Percentiles rank a stretch among this genome's conserved stretches.
Conservation (phyloP, 2,329 filamentous ascomycete genomes). For the Penicillium sp. region DNA sequence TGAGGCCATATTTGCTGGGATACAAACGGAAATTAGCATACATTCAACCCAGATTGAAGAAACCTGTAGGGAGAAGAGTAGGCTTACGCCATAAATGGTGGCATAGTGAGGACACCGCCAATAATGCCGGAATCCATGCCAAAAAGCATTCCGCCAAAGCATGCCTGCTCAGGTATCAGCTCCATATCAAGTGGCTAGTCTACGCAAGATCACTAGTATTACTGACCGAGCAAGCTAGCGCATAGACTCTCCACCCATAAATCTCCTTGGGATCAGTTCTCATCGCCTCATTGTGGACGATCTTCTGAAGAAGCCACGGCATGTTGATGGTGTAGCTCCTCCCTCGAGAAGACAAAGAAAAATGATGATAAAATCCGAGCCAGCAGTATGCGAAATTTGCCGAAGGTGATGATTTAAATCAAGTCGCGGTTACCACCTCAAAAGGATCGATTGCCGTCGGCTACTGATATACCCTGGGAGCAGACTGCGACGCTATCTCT, state of each 20-base stretch:
- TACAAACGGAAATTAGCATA: neutral
- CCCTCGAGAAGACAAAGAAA: constrained; percentile 14
- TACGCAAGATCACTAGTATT: neutral
- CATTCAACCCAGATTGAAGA: neutral
- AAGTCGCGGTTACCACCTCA: neutral
- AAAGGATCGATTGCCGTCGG: constrained; percentile 7
- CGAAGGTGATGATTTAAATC: constrained; percentile 2
- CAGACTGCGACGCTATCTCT: neutral
- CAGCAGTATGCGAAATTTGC: neutral
- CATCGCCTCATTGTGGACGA: constrained; percentile 72
- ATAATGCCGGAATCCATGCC: constrained; percentile 69
- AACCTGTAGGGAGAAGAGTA: neutral
- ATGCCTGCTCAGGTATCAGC: constrained; percentile 45
- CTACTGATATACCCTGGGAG: constrained; percentile 8
- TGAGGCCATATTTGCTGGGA: constrained; percentile 56
- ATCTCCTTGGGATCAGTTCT: constrained; percentile 66
- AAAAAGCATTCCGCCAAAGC: constrained; percentile 70
- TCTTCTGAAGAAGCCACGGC: constrained; percentile 52
- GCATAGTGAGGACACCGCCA: constrained; percentile 65
- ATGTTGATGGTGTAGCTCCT: constrained; percentile 36
- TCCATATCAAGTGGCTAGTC: neutral
- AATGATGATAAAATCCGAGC: neutral
- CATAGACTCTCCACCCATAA: constrained; percentile 69
- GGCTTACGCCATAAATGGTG: constrained; percentile 56
- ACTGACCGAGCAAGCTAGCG: constrained; percentile 60